These are phyloP conservation scores for Stachybotrys chlorohalonatus DNA, from an alignment of 2,329 filamentous ascomycete genomes.

Conservation along the genomic window DNA sequence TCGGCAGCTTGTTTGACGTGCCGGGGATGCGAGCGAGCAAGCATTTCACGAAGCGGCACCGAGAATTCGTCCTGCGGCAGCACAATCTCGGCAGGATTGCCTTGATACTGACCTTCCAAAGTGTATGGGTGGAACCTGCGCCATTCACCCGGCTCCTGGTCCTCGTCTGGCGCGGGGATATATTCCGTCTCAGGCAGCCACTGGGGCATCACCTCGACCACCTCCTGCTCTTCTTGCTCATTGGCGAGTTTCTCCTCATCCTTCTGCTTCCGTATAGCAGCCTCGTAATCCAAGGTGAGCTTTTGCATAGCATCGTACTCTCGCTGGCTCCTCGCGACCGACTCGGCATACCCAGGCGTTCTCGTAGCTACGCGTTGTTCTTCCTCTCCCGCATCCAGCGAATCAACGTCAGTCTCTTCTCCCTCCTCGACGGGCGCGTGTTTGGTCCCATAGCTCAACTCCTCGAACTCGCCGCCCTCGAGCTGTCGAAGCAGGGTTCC, in stretches of 20 bases:
- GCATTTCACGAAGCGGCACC: constrained; percentile 58
- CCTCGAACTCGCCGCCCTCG: constrained; percentile 50
- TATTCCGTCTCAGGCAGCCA: constrained; percentile 20
- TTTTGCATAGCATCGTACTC: constrained; percentile 46
- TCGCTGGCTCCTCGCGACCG: constrained; percentile 42
- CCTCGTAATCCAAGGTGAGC: constrained; percentile 49
- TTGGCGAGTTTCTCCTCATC: constrained; percentile 16
- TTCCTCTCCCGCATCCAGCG: constrained; percentile 6
- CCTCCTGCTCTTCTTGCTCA: constrained; percentile 14
- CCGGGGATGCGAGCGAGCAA: constrained; percentile 59
- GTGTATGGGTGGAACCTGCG: constrained; percentile 67
- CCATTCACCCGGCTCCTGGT: constrained; percentile 20
- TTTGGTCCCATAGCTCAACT: constrained; percentile 41
- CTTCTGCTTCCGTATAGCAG: constrained; percentile 25
- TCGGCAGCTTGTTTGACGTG: constrained; percentile 69
- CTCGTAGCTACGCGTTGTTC: constrained; percentile 17
- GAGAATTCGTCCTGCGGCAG: constrained; percentile 63
- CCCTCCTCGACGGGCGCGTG: constrained; percentile 3
- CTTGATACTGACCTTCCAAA: constrained; percentile 62
- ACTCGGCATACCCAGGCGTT: constrained; percentile 31
- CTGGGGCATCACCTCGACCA: constrained; percentile 17
- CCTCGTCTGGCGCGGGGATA: constrained; percentile 9
- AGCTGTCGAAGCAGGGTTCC: constrained; percentile 43
- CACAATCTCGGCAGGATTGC: constrained; percentile 63
- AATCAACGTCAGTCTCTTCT: constrained; percentile 1